These are phyloP conservation scores for Penstemon davidsonii DNA, from an alignment of 257 asterid species.

Conservation along the genomic window DNA sequence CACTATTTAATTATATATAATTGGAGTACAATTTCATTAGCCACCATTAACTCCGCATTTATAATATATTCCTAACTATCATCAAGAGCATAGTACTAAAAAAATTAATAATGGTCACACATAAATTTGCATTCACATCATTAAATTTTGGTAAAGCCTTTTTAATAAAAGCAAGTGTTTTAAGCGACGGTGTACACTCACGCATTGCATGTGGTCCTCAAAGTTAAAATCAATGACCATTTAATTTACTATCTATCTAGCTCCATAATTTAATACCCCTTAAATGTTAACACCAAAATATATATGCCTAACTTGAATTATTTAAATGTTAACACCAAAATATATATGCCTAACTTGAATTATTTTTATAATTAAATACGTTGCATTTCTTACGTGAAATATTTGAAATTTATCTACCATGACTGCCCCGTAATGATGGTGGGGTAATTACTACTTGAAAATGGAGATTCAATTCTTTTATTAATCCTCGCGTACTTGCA, in stretches of 20 bases:
- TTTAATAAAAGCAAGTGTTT: constrained; percentile 32
- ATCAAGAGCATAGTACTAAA: constrained; percentile 29
- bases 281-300: background rate
- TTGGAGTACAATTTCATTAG: constrained; percentile 21
- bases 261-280: background rate
- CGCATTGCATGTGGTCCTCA: background rate
- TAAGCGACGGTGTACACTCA: constrained; percentile 2
- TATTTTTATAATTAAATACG: too few species aligned
- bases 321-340: background rate
- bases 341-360: background rate
- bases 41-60: constrained; percentile 30
- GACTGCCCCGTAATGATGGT: too few species aligned
- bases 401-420: too few species aligned
- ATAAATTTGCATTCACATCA: constrained; percentile 26
- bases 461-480: too few species aligned
- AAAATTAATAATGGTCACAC: constrained; percentile 33
- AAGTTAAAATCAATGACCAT: too few species aligned
- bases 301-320: background rate
- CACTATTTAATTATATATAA: background rate
- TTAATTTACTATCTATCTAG: too few species aligned
- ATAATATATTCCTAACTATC: constrained; percentile 33
- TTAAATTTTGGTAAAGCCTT: constrained; percentile 14
- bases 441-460: too few species aligned
- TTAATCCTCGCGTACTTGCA: too few species aligned
- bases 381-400: too few species aligned